Percentiles rank a stretch among this genome's conserved stretches.
phyloP scores from a whole-genome alignment of 768 basidiomycete species.

The Rhodotorula diobovata region DNA sequence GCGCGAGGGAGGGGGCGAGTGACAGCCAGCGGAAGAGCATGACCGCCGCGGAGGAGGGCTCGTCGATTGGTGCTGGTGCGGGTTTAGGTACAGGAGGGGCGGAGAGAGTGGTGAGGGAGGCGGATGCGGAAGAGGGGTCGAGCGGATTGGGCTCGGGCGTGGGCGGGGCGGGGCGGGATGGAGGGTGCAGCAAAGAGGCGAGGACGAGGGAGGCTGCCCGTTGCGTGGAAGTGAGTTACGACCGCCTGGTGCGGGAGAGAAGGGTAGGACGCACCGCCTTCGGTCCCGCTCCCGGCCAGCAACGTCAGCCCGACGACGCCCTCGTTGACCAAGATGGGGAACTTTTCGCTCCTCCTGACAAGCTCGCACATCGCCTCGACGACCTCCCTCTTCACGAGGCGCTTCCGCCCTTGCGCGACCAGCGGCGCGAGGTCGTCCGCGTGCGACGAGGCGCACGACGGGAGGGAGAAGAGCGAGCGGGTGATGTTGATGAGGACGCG shows the following conservation, averaged over 20 bases:
- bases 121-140: conserved; percentile 47
- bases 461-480: conserved; percentile 3
- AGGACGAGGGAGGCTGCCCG: conserved; percentile 60
- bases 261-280: conserved; percentile 54
- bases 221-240: too few species aligned
- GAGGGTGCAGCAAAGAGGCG: conserved; percentile 57
- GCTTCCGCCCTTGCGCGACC: conserved; percentile 22
- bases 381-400: conserved; percentile 56
- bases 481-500: conserved; percentile 72
- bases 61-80: conserved; percentile 12
- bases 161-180: conserved; percentile 42
- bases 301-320: conserved; percentile 76
- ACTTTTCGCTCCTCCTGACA: conserved; percentile 69
- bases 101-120: conserved; percentile 50
- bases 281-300: conserved; percentile 58
- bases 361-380: conserved; percentile 65
- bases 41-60: conserved; percentile 47
- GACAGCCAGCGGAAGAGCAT: conserved; percentile 63
- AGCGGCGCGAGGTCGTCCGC: background rate
- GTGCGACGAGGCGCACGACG: background rate
- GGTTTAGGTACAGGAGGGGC: conserved; percentile 48
- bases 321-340: conserved; percentile 82
- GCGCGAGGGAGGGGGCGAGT: conserved; percentile 46
- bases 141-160: conserved; percentile 1
- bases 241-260: background rate